Evolutionary conservation across 2,329 filamentous ascomycete species (phyloP), one percentile per base, ranked within the genome.

Genomic region (Dactylonectria macrodidyma): DNA sequence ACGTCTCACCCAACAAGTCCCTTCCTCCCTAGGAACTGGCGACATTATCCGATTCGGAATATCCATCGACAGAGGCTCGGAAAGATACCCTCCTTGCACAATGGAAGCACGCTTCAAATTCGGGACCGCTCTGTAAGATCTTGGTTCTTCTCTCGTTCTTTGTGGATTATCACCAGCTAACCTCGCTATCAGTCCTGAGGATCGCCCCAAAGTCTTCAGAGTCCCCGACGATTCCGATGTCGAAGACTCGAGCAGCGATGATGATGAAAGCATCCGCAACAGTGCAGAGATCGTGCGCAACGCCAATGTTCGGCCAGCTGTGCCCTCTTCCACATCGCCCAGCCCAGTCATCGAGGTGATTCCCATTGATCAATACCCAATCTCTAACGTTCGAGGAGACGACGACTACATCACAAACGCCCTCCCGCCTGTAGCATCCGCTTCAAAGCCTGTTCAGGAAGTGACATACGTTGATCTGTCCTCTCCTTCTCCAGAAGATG

Each of bases 141-240:
- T 34, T 5, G 26, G 7, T 30, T 22, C n/a, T 34, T 9, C n/a
- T 34, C 30, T 38, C 5, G 3, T 34, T 26, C 59, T 36, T 26
- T 47, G 4, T 24, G 24, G 7, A 30, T 30, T 11, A 10, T 26
- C 12, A 19, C 4, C 11, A 52, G 51, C 73, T 78, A 67, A 79
- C 46, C 11, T 34, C 14, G 10, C 22, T n/a, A 14, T n/a, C 33
- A 80, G 79, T 36, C 75, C 73, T 3, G 60, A 68, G 14, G 72
- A 75, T 41, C 74, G 69, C 33, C 76, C 76, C 41, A 76, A 74
- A 47, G 78, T 78, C 24, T 86, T 85, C 57, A 76, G 76, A 38
- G 83, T 86, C 2, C 84, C 84, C 0, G 84, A 86, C 59, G 83
- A 84, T 9, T 77, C 74, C 8, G 82, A 84, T 19, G 66, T 73